Conservation (phyloP, 2,329 filamentous ascomycete species). For the Colletotrichum agaves region DNA sequence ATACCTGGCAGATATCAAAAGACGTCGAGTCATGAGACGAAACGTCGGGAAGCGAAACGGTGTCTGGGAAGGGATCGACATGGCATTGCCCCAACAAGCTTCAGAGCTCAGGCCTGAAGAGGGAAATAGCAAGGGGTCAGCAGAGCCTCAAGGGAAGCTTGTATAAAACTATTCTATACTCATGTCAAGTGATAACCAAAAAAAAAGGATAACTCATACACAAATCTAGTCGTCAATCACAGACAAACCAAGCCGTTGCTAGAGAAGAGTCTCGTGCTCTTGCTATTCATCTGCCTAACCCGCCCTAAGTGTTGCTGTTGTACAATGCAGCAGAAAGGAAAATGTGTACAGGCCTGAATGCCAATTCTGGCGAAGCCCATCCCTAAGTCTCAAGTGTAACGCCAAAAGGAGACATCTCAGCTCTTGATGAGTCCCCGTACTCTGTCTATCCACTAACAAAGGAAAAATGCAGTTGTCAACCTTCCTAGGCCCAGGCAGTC, state of each 20-base stretch:
- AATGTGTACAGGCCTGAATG: conserved; percentile 12
- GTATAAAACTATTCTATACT: not conserved
- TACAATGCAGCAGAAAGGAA: conserved; percentile 15
- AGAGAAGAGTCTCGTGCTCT: conserved; percentile 2
- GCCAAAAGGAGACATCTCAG: conserved; percentile 61
- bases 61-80: conserved; percentile 4
- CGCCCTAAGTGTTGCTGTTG: conserved; percentile 11
- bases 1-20: not conserved
- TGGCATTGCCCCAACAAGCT: conserved; percentile 8
- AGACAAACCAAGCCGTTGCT: not conserved
- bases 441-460: conserved; percentile 43
- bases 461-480: conserved; percentile 19
- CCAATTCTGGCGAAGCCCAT: not conserved
- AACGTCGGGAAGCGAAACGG: conserved; percentile 15
- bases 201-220: not conserved
- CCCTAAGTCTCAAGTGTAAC: conserved; percentile 18
- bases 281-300: not conserved
- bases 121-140: not conserved
- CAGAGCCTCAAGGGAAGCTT: not conserved
- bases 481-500: conserved; percentile 12
- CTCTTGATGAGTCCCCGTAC: conserved; percentile 62
- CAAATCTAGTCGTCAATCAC: not conserved
- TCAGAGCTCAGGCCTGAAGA: not conserved
- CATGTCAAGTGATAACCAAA: not conserved
- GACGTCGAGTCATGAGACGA: conserved; percentile 22